Base-by-base conservation (phyloP, 2,329 filamentous ascomycete genomes). In the Colletotrichum limetticola region DNA sequence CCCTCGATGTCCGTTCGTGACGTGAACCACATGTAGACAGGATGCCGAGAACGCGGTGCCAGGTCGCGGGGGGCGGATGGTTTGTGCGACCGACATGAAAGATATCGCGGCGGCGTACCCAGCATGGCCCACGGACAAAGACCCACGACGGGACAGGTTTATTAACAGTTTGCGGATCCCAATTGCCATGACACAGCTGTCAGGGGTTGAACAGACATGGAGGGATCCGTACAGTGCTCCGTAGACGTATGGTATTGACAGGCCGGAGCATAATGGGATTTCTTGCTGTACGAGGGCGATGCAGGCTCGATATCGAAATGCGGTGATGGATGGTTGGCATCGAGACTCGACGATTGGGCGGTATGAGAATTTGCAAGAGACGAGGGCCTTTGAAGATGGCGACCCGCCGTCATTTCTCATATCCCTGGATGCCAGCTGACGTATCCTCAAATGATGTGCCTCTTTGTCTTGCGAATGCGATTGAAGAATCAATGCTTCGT, bases 81-180 rank as follows among this genome's bases (percentile, higher is more conserved):
- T 55, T 59, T 24, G 63, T 57, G 52, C 30, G 69, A 58, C 58
- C n/a, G 49, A 53, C 16, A 68, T 37, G 49, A 49, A 49, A 68
- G 37, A 71, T 62, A 61, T 53, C 61, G 30, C 30, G n/a, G 32
- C 61, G 26, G 42, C 55, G 28, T 42, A 65, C 58, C 60, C 19
- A 53, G 58, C 12, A 11, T 42, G 69, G 32, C 19, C 32, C 56
- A 67, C 56, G 68, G 26, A 56, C 30, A 30, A 32, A 35, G 49
- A 63, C 58, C 57, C 65, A 35, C 28, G 55, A 55, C 24, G 66
- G 65, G 42, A 59, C 59, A 70, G 58, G 42, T 28, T 59, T 37
- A 69, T 72, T 64, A 55, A 55, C 55, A 60, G 66, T 42, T 46
- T 28, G 69, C 57, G 69, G 69, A 69, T 59, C 69, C 16, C 19